A percentile compares a stretch with the other conserved stretches of the same genome.
Evolutionary conservation across 768 basidiomycete species (phyloP).

Genomic region (Cantharellus anzutake): DNA sequence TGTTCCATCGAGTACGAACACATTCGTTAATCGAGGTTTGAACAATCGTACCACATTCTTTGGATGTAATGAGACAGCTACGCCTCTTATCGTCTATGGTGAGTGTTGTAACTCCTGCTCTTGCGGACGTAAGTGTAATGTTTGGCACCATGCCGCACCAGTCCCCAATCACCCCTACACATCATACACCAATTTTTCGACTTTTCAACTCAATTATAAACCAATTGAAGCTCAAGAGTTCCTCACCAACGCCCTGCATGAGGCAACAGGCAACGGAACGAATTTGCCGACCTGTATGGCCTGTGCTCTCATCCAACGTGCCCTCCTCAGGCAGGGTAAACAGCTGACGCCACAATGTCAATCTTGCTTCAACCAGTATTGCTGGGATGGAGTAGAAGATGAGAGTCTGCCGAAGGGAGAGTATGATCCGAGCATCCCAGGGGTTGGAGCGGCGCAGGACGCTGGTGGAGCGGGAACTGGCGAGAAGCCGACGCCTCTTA

Average conservation of each 20-base stretch:
- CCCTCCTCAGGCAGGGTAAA: not conserved
- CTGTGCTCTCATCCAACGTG: not conserved
- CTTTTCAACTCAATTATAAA: not conserved
- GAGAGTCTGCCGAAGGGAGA: not conserved
- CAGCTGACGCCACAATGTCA: not conserved
- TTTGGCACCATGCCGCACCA: too few species aligned
- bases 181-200: not conserved
- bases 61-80: not conserved
- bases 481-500: not conserved
- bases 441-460: not conserved
- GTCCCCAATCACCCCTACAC: not conserved
- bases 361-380: not conserved
- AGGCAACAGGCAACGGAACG: not conserved
- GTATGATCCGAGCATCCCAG: not conserved
- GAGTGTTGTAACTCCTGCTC: too few species aligned
- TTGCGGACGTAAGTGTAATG: too few species aligned
- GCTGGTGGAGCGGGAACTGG: not conserved
- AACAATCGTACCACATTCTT: not conserved
- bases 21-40: not conserved
- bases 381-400: not conserved
- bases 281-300: not conserved
- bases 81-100: not conserved
- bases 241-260: not conserved
- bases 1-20: not conserved
- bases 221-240: not conserved